Percentiles rank a stretch among this genome's conserved stretches.
Conservation (phyloP, 2,329 filamentous ascomycete species). For the Clarireedia sp. region DNA sequence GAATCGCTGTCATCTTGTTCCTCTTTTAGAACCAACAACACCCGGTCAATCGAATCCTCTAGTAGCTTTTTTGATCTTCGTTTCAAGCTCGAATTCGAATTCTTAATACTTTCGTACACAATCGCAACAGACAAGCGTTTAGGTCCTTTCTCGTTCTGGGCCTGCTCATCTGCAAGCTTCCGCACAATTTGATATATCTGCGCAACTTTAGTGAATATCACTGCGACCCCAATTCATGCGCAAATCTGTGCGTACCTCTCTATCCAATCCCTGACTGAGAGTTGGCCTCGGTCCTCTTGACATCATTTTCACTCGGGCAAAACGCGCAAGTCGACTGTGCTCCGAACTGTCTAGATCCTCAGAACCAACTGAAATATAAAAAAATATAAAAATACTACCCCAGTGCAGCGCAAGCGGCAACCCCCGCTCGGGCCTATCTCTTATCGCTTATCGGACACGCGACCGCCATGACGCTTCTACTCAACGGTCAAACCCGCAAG, state of each 20-base stretch:
- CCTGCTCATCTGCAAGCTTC: conserved; percentile 63
- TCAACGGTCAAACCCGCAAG: background rate
- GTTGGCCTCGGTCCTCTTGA: conserved; percentile 36
- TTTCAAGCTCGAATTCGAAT: conserved; percentile 79
- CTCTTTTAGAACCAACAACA: conserved; percentile 62
- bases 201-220: conserved; percentile 9
- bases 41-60: conserved; percentile 78
- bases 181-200: conserved; percentile 70
- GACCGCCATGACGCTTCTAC: conserved; percentile 8
- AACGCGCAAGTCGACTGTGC: background rate
- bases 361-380: background rate
- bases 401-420: conserved; percentile 1
- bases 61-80: conserved; percentile 73
- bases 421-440: background rate
- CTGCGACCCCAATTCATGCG: background rate
- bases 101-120: conserved; percentile 73
- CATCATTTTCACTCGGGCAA: conserved; percentile 18
- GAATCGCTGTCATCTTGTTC: conserved; percentile 38
- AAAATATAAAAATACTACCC: background rate
- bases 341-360: background rate
- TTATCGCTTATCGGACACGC: conserved; percentile 10
- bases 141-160: conserved; percentile 38
- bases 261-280: conserved; percentile 51
- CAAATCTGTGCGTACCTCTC: conserved; percentile 44
- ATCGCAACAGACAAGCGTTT: conserved; percentile 48